phyloP scores from a whole-genome alignment of 768 basidiomycete genomes.

The Clavaria fumosa region DNA sequence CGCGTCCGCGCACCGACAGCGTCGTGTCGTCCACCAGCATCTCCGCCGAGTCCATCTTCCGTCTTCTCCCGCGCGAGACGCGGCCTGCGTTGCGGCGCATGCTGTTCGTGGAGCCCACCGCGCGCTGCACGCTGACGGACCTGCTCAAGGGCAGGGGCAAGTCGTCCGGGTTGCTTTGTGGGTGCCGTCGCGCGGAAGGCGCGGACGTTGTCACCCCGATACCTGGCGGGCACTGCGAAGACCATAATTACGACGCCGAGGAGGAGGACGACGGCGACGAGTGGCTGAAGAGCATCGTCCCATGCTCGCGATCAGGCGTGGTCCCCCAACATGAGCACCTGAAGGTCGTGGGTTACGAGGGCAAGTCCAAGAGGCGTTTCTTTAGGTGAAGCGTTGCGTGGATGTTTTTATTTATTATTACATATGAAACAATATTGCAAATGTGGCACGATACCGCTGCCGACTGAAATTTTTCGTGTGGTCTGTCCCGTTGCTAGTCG shows the following conservation, averaged over 20 bases:
- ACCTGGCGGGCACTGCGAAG: slow-evolving; percentile 33
- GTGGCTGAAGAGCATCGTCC: slow-evolving; percentile 65
- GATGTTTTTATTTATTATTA: too few relatives aligned
- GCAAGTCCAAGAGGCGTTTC: slow-evolving; percentile 54
- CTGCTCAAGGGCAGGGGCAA: slow-evolving; percentile 71
- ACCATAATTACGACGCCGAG: slow-evolving; percentile 49
- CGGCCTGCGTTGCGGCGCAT: slow-evolving; percentile 83
- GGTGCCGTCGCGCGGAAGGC: slow-evolving; percentile 35
- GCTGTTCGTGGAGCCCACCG: slow-evolving; percentile 79
- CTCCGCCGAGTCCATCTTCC: slow-evolving; percentile 90
- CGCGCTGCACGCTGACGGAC: slow-evolving; percentile 86
- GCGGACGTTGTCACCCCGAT: slow-evolving; percentile 25
- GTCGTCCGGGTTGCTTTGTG: slow-evolving; percentile 62
- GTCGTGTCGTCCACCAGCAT: slow-evolving; percentile 55
- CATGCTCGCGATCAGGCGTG: slow-evolving; percentile 41
- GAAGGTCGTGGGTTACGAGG: slow-evolving; percentile 62
- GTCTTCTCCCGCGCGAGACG: slow-evolving; percentile 86
- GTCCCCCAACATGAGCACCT: slow-evolving; percentile 50
- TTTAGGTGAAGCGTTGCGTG: too few relatives aligned
- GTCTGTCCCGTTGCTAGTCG: too few relatives aligned
- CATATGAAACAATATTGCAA: too few relatives aligned
- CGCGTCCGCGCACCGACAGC: slow-evolving; percentile 32
- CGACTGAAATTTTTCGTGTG: too few relatives aligned
- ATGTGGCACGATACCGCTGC: too few relatives aligned
- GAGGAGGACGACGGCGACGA: slow-evolving; percentile 74